phyloP scores from a whole-genome alignment of 2,329 filamentous ascomycete species.

The Beauveria varroae region DNA sequence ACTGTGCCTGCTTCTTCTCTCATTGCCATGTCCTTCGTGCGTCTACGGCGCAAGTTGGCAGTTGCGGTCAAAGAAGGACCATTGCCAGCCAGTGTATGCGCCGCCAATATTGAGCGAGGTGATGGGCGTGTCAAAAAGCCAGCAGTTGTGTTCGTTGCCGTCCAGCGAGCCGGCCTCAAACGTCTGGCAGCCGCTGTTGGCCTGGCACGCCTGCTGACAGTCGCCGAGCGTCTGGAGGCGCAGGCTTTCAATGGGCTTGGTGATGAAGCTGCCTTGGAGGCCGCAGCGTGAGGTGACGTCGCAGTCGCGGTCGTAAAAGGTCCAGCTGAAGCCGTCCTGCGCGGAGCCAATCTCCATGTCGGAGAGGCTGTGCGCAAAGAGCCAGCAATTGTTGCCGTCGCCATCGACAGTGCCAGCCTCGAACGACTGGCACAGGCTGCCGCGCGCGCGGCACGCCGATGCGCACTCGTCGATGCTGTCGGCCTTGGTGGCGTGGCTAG shows the following conservation, averaged over 20 bases:
- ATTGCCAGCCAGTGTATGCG: background rate
- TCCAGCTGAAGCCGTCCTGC: constrained; percentile 9
- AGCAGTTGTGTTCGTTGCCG: constrained; percentile 9
- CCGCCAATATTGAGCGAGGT: background rate
- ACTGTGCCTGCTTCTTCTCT: background rate
- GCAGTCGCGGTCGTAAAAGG: constrained; percentile 9
- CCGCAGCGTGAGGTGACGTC: background rate
- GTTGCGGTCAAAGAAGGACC: constrained; percentile 5
- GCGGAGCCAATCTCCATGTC: constrained; percentile 7
- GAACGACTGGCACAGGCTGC: constrained; percentile 1
- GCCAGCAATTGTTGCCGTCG: constrained; percentile 11
- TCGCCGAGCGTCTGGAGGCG: background rate
- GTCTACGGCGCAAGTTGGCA: background rate
- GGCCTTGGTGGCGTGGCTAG: constrained; percentile 2
- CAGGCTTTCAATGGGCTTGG: background rate
- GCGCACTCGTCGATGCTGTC: constrained; percentile 7
- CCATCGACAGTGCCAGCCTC: constrained; percentile 10
- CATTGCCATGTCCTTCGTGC: background rate
- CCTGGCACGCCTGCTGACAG: constrained; percentile 3
- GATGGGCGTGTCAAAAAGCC: constrained; percentile 3
- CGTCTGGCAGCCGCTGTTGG: background rate
- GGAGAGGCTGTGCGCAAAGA: background rate
- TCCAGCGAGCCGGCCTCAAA: constrained; percentile 6
- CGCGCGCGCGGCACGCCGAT: constrained; percentile 1
- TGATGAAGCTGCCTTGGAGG: constrained; percentile 10